Conservation (phyloP, 164 flowering plant genomes). For the Liquidambar formosana region DNA sequence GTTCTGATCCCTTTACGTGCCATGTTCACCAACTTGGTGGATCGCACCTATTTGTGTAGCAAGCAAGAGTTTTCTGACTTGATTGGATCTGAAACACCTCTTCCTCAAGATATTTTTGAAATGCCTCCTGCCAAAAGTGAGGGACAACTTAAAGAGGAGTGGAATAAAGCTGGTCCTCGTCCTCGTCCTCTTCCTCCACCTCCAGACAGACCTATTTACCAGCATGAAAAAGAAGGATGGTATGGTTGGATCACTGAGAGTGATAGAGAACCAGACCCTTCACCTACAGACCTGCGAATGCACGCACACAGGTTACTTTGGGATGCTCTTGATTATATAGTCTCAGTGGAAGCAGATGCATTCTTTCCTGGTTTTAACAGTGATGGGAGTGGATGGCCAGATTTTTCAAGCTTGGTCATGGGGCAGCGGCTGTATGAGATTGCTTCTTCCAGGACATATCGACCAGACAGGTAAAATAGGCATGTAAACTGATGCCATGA, state of each 20-base stretch:
- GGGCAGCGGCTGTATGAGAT: slow-evolving; percentile 84
- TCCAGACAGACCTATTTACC: slow-evolving; percentile 86
- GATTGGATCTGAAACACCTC: slow-evolving; percentile 69
- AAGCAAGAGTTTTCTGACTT: slow-evolving; percentile 60
- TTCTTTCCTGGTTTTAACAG: slow-evolving; percentile 92
- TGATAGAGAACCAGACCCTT: slow-evolving; percentile 79
- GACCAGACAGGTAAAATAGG: slow-evolving; percentile 88
- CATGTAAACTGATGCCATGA: no score
- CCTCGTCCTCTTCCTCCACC: slow-evolving; percentile 99
- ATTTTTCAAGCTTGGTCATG: slow-evolving; percentile 93
- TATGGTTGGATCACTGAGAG: slow-evolving; percentile 93
- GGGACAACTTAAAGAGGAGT: slow-evolving; percentile 64
- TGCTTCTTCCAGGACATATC: slow-evolving; percentile 81
- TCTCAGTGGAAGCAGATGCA: slow-evolving; percentile 93
- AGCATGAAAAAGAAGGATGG: slow-evolving; percentile 98
- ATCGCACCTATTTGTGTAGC: slow-evolving; percentile 80
- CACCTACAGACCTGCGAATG: slow-evolving; percentile 63
- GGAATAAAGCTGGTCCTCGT: slow-evolving; percentile 93
- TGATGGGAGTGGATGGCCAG: slow-evolving; percentile 89
- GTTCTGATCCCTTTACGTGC: slow-evolving; percentile 87
- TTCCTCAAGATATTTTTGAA: slow-evolving; percentile 38
- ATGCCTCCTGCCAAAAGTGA: slow-evolving; percentile 60
- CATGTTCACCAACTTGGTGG: slow-evolving; percentile 80
- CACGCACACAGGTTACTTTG: slow-evolving; percentile 87
- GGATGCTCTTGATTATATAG: slow-evolving; percentile 96